Conservation (phyloP, 441 rosid genomes). For the Brassica balearica region DNA sequence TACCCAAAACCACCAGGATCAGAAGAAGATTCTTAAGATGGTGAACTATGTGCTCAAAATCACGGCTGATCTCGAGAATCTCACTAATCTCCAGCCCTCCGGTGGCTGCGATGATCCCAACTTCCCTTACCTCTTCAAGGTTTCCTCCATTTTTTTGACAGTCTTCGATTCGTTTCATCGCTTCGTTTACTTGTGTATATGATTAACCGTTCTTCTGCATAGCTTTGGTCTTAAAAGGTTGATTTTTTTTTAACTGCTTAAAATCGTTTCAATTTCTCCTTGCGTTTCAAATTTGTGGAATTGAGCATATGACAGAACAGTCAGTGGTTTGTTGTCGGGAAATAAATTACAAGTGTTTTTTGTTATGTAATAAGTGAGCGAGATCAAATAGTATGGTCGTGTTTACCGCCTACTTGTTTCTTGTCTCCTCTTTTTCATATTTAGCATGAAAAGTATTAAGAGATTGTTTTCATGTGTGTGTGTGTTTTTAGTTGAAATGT, state of each 20-base stretch:
- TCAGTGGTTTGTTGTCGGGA: too few species aligned
- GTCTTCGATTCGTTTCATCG: neutral
- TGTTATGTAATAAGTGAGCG: neutral
- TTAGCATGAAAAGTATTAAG: neutral
- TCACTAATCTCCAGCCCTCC: constrained; percentile 77
- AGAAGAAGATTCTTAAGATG: constrained; percentile 47
- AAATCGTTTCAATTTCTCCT: too few species aligned
- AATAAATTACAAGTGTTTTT: too few species aligned
- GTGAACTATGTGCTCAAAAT: constrained; percentile 85
- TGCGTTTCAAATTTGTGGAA: too few species aligned
- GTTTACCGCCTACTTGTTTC: neutral
- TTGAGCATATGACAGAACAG: too few species aligned
- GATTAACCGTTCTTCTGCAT: neutral
- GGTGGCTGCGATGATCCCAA: constrained; percentile 80
- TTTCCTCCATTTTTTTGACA: constrained; percentile 26
- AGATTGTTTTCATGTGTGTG: neutral
- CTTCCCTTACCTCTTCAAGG: constrained; percentile 90
- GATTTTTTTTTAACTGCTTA: neutral
- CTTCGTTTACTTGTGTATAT: neutral
- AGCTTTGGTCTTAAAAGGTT: neutral
- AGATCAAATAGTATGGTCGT: neutral
- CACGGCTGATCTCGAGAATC: constrained; percentile 79
- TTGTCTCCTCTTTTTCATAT: neutral
- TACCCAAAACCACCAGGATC: neutral
- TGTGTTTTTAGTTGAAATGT: constrained; percentile 64